Percentiles rank a stretch among this genome's conserved stretches.
These are phyloP conservation scores for Phylloporus rhodoxanthus DNA, from an alignment of 768 basidiomycete species.

Conservation along the genomic window DNA sequence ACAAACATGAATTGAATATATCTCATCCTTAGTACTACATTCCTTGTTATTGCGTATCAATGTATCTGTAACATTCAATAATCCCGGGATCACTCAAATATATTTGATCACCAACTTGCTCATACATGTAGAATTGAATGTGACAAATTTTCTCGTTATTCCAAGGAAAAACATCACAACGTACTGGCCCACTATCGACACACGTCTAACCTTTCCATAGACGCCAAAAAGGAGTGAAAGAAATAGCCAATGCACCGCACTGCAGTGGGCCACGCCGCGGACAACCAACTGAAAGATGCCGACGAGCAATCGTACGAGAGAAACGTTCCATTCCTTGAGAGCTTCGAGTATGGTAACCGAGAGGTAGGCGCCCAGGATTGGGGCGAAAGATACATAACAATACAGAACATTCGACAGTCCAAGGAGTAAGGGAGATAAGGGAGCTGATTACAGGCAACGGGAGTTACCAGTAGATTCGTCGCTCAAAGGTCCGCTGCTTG, in stretches of 20 bases:
- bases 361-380: not conserved
- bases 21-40: conserved; percentile 14
- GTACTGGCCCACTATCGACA: conserved; percentile 16
- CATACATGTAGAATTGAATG: not conserved
- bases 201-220: conserved; percentile 12
- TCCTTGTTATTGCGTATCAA: conserved; percentile 16
- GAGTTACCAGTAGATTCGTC: conserved; percentile 67
- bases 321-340: conserved; percentile 41
- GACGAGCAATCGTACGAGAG: conserved; percentile 15
- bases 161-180: conserved; percentile 6
- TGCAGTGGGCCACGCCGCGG: conserved; percentile 13
- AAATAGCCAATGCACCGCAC: conserved; percentile 16
- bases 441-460: not conserved
- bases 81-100: not conserved
- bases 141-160: not conserved
- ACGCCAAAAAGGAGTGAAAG: conserved; percentile 8
- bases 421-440: conserved; percentile 2
- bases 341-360: conserved; percentile 44
- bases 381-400: conserved; percentile 25
- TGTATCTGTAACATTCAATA: conserved; percentile 3
- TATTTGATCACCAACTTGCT: too few relatives aligned
- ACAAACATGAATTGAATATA: conserved; percentile 23
- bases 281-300: conserved; percentile 9
- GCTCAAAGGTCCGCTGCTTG: conserved; percentile 60
- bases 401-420: conserved; percentile 29